These are phyloP conservation scores for Cladophialophora yegresii DNA, from an alignment of 2,329 filamentous ascomycete genomes.

Conservation along the genomic window DNA sequence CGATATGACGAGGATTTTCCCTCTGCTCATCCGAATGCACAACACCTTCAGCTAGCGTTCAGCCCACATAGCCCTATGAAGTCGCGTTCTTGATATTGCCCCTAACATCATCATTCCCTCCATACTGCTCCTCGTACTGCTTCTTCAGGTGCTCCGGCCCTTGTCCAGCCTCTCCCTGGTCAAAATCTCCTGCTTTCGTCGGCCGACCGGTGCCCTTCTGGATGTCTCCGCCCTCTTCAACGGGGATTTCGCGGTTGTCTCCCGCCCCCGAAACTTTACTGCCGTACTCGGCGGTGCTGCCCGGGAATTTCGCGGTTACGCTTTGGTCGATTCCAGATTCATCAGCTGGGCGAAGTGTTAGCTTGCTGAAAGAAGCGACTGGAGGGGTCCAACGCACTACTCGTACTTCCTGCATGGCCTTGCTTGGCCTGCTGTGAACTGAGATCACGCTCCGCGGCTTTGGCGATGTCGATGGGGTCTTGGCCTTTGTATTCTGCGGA, in stretches of 20 bases:
- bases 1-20: not conserved
- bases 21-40: not conserved
- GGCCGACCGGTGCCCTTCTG: constrained; percentile 38
- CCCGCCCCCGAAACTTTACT: constrained; percentile 42
- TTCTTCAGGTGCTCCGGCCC: constrained; percentile 33
- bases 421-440: constrained; percentile 45
- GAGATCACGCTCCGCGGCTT: constrained; percentile 45
- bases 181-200: constrained; percentile 43
- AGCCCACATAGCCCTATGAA: not conserved
- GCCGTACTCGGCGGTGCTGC: constrained; percentile 45
- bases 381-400: constrained; percentile 39
- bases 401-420: constrained; percentile 42
- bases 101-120: constrained; percentile 33
- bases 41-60: not conserved
- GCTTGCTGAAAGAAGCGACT: not conserved
- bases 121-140: constrained; percentile 19
- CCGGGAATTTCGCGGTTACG: constrained; percentile 44
- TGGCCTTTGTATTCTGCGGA: constrained; percentile 31
- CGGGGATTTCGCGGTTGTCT: constrained; percentile 45
- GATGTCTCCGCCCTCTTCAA: constrained; percentile 45
- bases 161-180: constrained; percentile 35
- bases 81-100: constrained; percentile 25
- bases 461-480: constrained; percentile 37
- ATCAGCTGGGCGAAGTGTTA: constrained; percentile 7
- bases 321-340: constrained; percentile 49